Evolutionary conservation across 1,139 yeast genomes (phyloP), one percentile per base, ranked within the genome.

Genomic region (Yamadazyma dushanensis): DNA sequence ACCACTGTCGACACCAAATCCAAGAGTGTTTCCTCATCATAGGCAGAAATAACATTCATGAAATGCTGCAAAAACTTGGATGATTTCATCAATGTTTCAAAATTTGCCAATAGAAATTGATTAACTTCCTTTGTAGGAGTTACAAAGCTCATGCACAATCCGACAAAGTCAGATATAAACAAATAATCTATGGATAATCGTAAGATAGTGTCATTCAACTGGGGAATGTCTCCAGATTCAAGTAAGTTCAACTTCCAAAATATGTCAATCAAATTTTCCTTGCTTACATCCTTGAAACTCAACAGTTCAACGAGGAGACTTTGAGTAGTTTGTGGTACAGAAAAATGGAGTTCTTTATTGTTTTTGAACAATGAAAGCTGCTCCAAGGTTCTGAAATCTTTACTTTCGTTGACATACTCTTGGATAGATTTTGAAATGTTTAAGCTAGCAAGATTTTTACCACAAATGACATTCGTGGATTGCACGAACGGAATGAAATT

Each of bases 401-500:
- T 17, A 9, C 66, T 50, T 13, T 53, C 54, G 32, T 71, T 63
- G 13, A 83, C 56, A 41, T 63, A 80, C 9, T 68, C 70, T 41
- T 78, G 80, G n/a, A 81, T 52, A 38, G 59, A 68, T 14, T 64
- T 68, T 2, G 55, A 49, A n/a, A 62, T 46, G 3, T 78, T 77
- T 45, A 76, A 77, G 18, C 68, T 64, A 11, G 66, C 31, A 2
- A 78, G 54, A 49, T 74, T 78, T 10, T 72, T 73, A 34, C 56
- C 57, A 8, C 76, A 57, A 7, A 76, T 45, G 6, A 63, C 68
- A 23, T 70, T 54, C 6, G 75, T 56, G 3, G 75, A 51, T 30
- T 76, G 75, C 11, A 76, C 60, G 45, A 83, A 81, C 3, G 73
- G 60, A 33, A 80, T 52, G 54, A 73, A 75, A 35, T 65, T 55